Evolutionary conservation across 306 rosid genomes (phyloP), one percentile per base, ranked within the genome.

Genomic region (Casuarina equisetifolia): DNA sequence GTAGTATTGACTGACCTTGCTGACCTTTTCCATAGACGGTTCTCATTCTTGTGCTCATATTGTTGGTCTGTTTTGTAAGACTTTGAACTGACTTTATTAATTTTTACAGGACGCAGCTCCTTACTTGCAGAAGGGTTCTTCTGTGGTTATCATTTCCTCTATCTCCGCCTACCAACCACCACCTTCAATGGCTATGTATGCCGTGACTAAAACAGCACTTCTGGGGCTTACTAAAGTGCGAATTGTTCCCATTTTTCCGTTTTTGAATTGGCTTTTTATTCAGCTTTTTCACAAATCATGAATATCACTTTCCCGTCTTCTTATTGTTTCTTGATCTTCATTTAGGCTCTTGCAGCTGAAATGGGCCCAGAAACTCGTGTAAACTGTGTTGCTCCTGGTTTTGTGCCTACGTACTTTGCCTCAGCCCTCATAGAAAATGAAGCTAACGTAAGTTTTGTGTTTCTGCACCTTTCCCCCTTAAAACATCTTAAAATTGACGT

Each of bases 141-240:
- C 99, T 5, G 94, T 95, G 6, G 88, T 95, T 78, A 66, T 95
- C 40, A 85, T 95, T 84, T 95, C 99, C 68, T 95, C 99, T 12
- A 90, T 95, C 43, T 78, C 92, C 32, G 98, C 87, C 61, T 96
- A 11, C 88, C 51, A 90, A 25, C 98, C 98, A n/a, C 85, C 90
- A 7, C 46, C 91, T 75, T 20, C 91, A 78, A 69, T 92, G 97
- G 97, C 98, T 81, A 91, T 96, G 99, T 96, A 96, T 83, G 99
- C 98, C 48, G 99, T 96, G 76, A 92, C 99, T 76, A 96, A 96
- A 84, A 96, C 99, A 12, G 98, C 98, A 50, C 99, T 96, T 69
- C 78, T 96, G 44, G 99, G 98, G 78, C 93, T 96, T 72, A 85
- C 97, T 66, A 96, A 96, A 91, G 99, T 92, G 40, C 2, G 79